Evolutionary conservation across 148 eudicot species (phyloP).

Genomic region (Rhododendron mucronatum): DNA sequence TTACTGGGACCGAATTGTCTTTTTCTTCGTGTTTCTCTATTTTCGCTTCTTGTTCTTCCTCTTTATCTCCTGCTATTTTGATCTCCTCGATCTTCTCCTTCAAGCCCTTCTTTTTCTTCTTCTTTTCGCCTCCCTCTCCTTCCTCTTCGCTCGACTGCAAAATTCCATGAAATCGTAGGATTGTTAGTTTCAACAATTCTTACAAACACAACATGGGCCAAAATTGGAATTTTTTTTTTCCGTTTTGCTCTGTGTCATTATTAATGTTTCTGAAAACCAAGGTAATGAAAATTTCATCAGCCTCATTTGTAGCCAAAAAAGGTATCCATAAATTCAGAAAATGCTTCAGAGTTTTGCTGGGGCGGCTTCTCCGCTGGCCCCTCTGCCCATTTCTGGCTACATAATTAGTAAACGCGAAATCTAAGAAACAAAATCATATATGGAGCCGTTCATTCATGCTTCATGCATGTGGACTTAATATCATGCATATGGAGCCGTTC

Average conservation of each 20-base stretch:
- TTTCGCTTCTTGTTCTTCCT: background rate
- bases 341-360: background rate
- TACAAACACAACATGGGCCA: background rate
- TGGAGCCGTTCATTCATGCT: too few relatives aligned
- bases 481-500: too few relatives aligned
- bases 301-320: too few relatives aligned
- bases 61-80: background rate
- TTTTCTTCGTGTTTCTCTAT: background rate
- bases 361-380: background rate
- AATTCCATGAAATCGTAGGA: too few relatives aligned
- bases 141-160: constrained; percentile 56
- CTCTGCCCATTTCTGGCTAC: background rate
- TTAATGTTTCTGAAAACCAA: background rate
- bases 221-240: background rate
- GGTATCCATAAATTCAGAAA: too few relatives aligned
- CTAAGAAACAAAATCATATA: too few relatives aligned
- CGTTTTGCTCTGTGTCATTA: background rate
- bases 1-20: background rate
- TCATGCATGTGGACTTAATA: too few relatives aligned
- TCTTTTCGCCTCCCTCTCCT: constrained; percentile 21
- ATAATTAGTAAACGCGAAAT: too few relatives aligned
- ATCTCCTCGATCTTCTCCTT: constrained; percentile 19
- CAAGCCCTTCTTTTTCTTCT: constrained; percentile 33
- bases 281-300: too few relatives aligned
- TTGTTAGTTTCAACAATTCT: background rate